A percentile compares a stretch with the other conserved stretches of the same genome.
phyloP scores from a whole-genome alignment of 768 basidiomycete species.

The Kwoniella bestiolae region DNA sequence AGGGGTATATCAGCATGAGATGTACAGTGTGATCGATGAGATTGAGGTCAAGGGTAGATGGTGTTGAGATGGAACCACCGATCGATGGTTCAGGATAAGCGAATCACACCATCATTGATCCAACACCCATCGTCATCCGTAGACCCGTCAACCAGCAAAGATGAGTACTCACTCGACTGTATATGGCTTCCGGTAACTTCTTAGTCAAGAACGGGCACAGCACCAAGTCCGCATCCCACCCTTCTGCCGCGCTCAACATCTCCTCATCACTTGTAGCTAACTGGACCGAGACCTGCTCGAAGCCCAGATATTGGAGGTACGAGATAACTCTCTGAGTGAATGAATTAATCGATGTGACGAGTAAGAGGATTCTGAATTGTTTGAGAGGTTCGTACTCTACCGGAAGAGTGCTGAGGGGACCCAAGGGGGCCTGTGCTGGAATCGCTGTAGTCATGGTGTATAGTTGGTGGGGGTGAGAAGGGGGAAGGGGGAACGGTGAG shows the following conservation, averaged over 20 bases:
- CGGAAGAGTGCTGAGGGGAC: conserved; percentile 31
- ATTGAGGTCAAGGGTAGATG: no score
- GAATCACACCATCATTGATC: no score
- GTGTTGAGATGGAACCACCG: no score
- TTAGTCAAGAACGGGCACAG: conserved; percentile 52
- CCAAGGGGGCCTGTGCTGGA: conserved; percentile 22
- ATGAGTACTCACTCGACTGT: conserved; percentile 45
- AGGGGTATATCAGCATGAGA: neutral
- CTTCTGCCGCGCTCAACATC: conserved; percentile 37
- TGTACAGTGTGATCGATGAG: no score
- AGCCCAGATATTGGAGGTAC: conserved; percentile 37
- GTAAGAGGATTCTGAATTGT: conserved; percentile 36
- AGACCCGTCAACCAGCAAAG: no score
- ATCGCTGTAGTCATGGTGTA: neutral
- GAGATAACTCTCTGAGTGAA: conserved; percentile 42
- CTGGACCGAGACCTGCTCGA: conserved; percentile 41
- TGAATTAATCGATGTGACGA: conserved; percentile 49
- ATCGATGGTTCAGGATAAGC: no score
- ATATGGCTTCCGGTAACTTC: conserved; percentile 41
- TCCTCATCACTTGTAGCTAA: conserved; percentile 42
- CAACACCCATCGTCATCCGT: no score
- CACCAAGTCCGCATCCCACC: conserved; percentile 37
- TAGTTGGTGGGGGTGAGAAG: neutral
- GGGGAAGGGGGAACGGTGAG: neutral
- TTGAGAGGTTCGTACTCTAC: conserved; percentile 15